These are phyloP conservation scores for Pyrenophora seminiperda DNA, from an alignment of 2,329 filamentous ascomycete species.

Conservation along the genomic window DNA sequence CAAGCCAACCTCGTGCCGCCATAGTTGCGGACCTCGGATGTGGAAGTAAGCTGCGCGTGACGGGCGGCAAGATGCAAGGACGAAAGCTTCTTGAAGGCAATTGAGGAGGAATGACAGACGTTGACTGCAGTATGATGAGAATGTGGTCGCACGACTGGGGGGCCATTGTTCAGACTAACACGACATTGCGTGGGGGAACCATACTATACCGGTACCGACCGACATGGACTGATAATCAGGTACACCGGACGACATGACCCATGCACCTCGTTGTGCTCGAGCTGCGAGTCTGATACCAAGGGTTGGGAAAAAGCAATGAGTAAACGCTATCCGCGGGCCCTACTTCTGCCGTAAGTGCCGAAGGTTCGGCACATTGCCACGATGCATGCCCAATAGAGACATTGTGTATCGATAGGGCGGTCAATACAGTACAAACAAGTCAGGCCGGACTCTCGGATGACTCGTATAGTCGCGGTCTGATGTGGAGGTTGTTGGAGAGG, in stretches of 20 bases:
- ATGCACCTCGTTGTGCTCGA: slow-evolving; percentile 14
- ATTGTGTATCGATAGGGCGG: not conserved
- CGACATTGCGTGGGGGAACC: slow-evolving; percentile 40
- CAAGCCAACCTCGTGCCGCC: slow-evolving; percentile 29
- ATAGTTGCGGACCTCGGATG: slow-evolving; percentile 5
- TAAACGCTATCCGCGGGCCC: slow-evolving; percentile 30
- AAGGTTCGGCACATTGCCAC: slow-evolving; percentile 21
- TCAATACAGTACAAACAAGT: not conserved
- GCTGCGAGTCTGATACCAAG: slow-evolving; percentile 32
- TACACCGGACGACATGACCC: slow-evolving; percentile 34
- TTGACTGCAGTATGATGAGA: slow-evolving; percentile 2
- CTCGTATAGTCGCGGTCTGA: not conserved
- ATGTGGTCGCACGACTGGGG: slow-evolving; percentile 13
- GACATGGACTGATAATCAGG: slow-evolving; percentile 38
- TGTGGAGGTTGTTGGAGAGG: slow-evolving; percentile 11
- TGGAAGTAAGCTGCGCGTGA: not conserved
- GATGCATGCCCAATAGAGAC: slow-evolving; percentile 5
- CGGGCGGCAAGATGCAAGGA: not conserved
- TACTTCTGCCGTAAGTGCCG: slow-evolving; percentile 27
- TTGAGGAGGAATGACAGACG: not conserved
- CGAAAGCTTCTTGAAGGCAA: not conserved
- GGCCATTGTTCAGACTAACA: slow-evolving; percentile 20
- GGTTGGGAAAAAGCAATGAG: slow-evolving; percentile 32
- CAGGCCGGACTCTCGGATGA: not conserved
- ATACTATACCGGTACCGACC: slow-evolving; percentile 4